These are phyloP conservation scores for Pezizomycotina sp. DNA, from an alignment of 2,329 filamentous ascomycete species.

Conservation along the genomic window DNA sequence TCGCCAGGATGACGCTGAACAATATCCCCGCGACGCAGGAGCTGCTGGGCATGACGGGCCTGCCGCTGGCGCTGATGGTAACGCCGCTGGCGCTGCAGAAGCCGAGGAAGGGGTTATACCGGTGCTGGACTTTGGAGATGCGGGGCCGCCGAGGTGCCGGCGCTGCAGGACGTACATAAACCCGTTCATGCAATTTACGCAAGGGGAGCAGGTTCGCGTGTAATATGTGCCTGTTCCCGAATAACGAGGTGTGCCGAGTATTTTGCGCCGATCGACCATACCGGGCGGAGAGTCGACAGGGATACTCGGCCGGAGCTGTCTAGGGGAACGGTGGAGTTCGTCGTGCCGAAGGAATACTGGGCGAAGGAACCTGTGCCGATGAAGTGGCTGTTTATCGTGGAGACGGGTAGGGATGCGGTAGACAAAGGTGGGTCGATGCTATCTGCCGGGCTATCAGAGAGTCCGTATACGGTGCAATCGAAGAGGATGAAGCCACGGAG, in stretches of 20 bases:
- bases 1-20: constrained; percentile 78
- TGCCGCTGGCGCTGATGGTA: constrained; percentile 73
- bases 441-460: constrained; percentile 78
- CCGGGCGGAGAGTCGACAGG: constrained; percentile 73
- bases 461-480: constrained; percentile 61
- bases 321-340: constrained; percentile 83
- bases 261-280: constrained; percentile 76
- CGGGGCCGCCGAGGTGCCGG: constrained; percentile 75
- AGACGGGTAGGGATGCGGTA: constrained; percentile 79
- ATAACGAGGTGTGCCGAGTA: constrained; percentile 85
- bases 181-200: constrained; percentile 94
- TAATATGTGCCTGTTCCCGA: constrained; percentile 89
- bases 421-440: constrained; percentile 74
- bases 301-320: constrained; percentile 78
- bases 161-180: constrained; percentile 95
- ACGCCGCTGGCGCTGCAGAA: constrained; percentile 76
- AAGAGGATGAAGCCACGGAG: constrained; percentile 32
- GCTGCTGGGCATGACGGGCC: constrained; percentile 57
- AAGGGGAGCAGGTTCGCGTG: constrained; percentile 95
- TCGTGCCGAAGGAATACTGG: constrained; percentile 98
- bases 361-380: constrained; percentile 65
- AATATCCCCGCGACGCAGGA: constrained; percentile 76
- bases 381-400: constrained; percentile 78
- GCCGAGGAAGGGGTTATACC: constrained; percentile 76
- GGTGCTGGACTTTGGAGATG: constrained; percentile 85